Evolutionary conservation across 2,329 filamentous ascomycete genomes (phyloP).

Genomic region (Proliferodiscus dingleyae): DNA sequence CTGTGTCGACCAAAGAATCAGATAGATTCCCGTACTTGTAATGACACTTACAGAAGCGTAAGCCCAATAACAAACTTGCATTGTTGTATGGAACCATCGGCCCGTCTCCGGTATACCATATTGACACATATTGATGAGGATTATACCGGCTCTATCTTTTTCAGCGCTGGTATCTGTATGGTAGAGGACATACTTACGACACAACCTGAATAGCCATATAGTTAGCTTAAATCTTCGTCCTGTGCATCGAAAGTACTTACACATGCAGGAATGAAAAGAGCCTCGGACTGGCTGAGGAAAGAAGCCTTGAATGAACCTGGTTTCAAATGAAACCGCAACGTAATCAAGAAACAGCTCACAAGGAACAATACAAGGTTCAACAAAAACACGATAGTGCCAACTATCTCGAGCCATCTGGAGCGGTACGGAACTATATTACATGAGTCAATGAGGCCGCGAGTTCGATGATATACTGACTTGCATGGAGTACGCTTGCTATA

Average conservation of each 20-base stretch:
- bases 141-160: conserved; percentile 59
- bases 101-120: conserved; percentile 63
- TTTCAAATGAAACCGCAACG: conserved; percentile 62
- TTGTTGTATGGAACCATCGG: conserved; percentile 53
- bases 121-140: conserved; percentile 73
- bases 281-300: conserved; percentile 72
- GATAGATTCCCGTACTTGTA: conserved; percentile 66
- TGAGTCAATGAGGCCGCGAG: conserved; percentile 20
- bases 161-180: conserved; percentile 44
- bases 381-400: conserved; percentile 58
- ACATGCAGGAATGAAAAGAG: conserved; percentile 68
- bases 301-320: conserved; percentile 67
- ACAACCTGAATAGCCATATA: conserved; percentile 37
- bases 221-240: conserved; percentile 14
- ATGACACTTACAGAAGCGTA: conserved; percentile 64
- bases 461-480: conserved; percentile 39
- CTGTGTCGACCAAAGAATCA: conserved; percentile 64
- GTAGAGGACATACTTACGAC: conserved; percentile 47
- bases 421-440: conserved; percentile 44
- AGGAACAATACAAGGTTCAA: conserved; percentile 60
- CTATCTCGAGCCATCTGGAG: conserved; percentile 50
- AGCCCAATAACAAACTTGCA: conserved; percentile 70
- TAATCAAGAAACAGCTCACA: conserved; percentile 58
- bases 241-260: conserved; percentile 35
- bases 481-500: conserved; percentile 50